These are phyloP conservation scores for Salicornia ramosissima DNA, from an alignment of 148 eudicot genomes.

Conservation along the genomic window DNA sequence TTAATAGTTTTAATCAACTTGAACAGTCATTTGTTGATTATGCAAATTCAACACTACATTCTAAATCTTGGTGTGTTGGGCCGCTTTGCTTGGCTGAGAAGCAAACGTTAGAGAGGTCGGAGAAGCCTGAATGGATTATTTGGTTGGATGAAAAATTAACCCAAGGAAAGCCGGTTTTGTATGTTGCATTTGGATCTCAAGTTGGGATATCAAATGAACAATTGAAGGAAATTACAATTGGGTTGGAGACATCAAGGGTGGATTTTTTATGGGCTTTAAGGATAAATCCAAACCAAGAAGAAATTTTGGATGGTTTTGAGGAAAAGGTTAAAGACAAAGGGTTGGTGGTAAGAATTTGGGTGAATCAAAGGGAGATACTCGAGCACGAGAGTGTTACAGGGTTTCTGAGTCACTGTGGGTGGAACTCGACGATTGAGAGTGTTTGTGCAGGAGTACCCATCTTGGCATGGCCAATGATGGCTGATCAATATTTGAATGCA, in stretches of 20 bases:
- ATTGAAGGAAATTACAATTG: constrained; percentile 41
- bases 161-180: constrained; percentile 35
- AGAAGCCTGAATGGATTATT: constrained; percentile 36
- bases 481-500: constrained; percentile 67
- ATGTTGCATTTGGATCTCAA: constrained; percentile 73
- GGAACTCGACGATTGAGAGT: constrained; percentile 76
- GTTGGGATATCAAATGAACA: constrained; percentile 46
- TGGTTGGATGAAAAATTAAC: constrained; percentile 53
- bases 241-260: constrained; percentile 45
- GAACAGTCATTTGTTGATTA: constrained; percentile 40
- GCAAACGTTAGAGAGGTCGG: background rate
- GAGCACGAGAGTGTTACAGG: constrained; percentile 43
- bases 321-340: constrained; percentile 47
- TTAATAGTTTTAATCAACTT: constrained; percentile 56
- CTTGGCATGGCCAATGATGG: constrained; percentile 75
- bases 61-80: constrained; percentile 50
- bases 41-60: constrained; percentile 16
- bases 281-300: constrained; percentile 22
- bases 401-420: constrained; percentile 73
- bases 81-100: constrained; percentile 47
- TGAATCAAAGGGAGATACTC: constrained; percentile 50
- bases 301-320: constrained; percentile 35
- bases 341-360: constrained; percentile 58
- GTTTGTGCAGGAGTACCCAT: constrained; percentile 60
- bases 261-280: constrained; percentile 64